phyloP scores from a whole-genome alignment of 2,329 filamentous ascomycete species.

The Lasiodiplodia theobromae region DNA sequence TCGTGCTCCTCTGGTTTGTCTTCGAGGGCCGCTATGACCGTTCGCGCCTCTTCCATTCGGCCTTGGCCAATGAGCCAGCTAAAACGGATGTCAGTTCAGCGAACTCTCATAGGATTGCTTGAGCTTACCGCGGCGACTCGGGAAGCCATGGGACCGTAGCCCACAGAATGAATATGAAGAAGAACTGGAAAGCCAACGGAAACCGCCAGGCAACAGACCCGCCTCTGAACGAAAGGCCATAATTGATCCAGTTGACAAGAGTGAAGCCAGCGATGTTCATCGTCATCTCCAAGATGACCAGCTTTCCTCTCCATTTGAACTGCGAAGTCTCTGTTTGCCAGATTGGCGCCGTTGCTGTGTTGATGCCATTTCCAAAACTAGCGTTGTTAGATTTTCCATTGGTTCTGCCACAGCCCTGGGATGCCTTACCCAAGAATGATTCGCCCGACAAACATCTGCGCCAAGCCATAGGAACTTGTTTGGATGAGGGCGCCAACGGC shows the following conservation, averaged over 20 bases:
- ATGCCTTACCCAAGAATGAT: conserved; percentile 32
- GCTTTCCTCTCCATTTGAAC: conserved; percentile 50
- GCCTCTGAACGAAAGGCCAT: conserved; percentile 56
- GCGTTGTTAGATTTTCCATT: neutral
- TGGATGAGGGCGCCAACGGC: conserved; percentile 58
- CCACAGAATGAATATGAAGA: conserved; percentile 58
- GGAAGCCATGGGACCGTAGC: conserved; percentile 56
- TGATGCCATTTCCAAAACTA: conserved; percentile 59
- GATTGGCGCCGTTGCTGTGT: conserved; percentile 58
- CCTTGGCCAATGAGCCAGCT: conserved; percentile 56
- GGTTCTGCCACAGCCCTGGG: conserved; percentile 51
- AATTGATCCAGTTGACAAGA: conserved; percentile 61
- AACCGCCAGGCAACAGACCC: conserved; percentile 55
- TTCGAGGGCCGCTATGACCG: conserved; percentile 59
- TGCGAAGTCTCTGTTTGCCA: conserved; percentile 61
- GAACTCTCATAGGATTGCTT: no score
- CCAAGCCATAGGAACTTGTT: conserved; percentile 52
- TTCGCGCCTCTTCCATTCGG: conserved; percentile 53
- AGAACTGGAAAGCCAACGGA: conserved; percentile 57
- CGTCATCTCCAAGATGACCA: conserved; percentile 58
- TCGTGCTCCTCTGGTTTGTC: conserved; percentile 53
- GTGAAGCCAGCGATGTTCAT: conserved; percentile 60
- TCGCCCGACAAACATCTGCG: conserved; percentile 58
- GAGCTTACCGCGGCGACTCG: conserved; percentile 47
- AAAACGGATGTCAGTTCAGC: neutral